Percentiles rank a stretch among this genome's conserved stretches.
Evolutionary conservation across 345 rosid species (phyloP).

Genomic region (Boechera retrofracta): DNA sequence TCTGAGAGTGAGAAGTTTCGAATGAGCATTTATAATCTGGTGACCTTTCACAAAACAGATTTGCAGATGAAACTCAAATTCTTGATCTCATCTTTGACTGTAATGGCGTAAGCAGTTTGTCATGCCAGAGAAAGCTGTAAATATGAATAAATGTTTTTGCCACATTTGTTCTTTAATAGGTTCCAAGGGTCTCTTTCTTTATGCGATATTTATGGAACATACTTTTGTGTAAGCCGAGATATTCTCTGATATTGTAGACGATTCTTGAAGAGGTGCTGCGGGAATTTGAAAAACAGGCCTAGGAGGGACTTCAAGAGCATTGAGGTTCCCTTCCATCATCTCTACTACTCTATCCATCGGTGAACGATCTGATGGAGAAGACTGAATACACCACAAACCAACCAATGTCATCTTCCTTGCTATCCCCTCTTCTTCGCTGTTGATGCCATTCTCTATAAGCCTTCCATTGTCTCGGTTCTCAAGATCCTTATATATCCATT

Average conservation of each 20-base stretch:
- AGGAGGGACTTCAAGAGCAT: conserved; percentile 38
- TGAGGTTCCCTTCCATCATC: conserved; percentile 48
- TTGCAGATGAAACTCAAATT: too few species aligned
- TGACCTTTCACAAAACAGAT: too few species aligned
- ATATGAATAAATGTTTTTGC: too few species aligned
- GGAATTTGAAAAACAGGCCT: conserved; percentile 31
- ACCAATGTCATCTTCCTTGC: conserved; percentile 42
- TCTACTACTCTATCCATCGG: conserved; percentile 41
- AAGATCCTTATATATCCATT: conserved; percentile 42
- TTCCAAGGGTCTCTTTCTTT: too few species aligned
- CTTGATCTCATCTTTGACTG: too few species aligned
- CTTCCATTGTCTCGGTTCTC: conserved; percentile 23
- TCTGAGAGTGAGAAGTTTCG: too few species aligned
- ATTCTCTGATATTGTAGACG: conserved; percentile 1
- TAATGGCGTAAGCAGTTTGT: too few species aligned
- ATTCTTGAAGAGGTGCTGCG: conserved; percentile 4
- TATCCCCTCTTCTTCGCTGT: conserved; percentile 25
- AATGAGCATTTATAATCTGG: too few species aligned
- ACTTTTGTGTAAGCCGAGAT: too few species aligned
- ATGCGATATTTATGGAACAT: too few species aligned
- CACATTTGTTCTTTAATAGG: too few species aligned
- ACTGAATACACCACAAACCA: conserved; percentile 50
- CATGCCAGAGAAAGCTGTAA: too few species aligned
- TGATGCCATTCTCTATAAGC: neutral
- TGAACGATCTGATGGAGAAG: conserved; percentile 40